Evolutionary conservation across 495 filamentous ascomycete genomes (phyloP).

Genomic region (Tetracladium setigerum): DNA sequence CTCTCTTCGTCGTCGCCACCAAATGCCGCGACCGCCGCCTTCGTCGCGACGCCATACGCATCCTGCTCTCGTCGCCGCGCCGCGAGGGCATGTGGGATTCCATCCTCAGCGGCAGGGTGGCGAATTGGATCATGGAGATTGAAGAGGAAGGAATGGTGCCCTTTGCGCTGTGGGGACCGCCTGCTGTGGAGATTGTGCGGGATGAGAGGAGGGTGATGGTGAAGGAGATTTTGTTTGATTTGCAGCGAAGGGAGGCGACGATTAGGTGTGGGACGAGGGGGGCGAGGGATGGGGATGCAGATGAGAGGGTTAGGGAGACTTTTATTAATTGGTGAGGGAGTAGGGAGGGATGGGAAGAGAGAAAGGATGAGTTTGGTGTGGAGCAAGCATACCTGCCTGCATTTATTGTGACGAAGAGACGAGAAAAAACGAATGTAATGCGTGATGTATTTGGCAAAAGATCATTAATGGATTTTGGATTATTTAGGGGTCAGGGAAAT

Average conservation of each 20-base stretch:
- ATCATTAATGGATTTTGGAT: too few species aligned
- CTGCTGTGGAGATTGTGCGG: slow-evolving; percentile 7
- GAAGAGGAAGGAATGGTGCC: slow-evolving; percentile 16
- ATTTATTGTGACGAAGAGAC: too few species aligned
- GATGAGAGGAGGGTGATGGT: slow-evolving; percentile 48
- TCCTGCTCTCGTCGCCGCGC: slow-evolving; percentile 28
- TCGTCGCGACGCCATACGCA: slow-evolving; percentile 33
- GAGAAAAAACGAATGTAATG: too few species aligned
- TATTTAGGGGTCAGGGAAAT: too few species aligned
- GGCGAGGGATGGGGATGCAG: slow-evolving; percentile 35
- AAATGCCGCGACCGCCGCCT: slow-evolving; percentile 38
- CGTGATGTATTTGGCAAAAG: too few species aligned
- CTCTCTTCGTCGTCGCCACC: slow-evolving; percentile 32
- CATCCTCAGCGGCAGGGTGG: slow-evolving; percentile 16
- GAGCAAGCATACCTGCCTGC: too few species aligned
- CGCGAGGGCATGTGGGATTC: slow-evolving; percentile 42
- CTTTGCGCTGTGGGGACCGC: background rate
- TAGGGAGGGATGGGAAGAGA: too few species aligned
- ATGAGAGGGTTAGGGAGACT: slow-evolving; percentile 34
- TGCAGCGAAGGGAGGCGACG: slow-evolving; percentile 37
- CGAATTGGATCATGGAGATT: slow-evolving; percentile 22
- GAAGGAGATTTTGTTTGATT: slow-evolving; percentile 43
- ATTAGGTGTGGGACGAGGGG: slow-evolving; percentile 43
- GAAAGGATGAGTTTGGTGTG: too few species aligned
- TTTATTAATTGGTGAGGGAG: slow-evolving; percentile 36